Evolutionary conservation across 345 rosid genomes (phyloP).

Genomic region (Gossypium stocksii): DNA sequence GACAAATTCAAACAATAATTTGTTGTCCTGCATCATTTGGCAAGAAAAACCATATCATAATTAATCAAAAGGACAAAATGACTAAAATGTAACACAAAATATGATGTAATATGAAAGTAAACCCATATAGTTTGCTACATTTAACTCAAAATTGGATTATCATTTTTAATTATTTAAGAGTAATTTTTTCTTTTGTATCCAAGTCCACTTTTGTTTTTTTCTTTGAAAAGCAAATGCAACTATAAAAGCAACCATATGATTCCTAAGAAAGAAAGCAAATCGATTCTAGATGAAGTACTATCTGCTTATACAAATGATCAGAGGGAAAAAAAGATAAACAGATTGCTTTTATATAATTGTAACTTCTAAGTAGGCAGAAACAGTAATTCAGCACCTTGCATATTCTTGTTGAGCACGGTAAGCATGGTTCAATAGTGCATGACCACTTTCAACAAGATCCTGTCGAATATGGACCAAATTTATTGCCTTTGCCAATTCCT

Average conservation of each 20-base stretch:
- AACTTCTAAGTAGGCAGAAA: neutral
- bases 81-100: neutral
- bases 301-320: neutral
- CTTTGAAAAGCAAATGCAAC: neutral
- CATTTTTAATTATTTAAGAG: neutral
- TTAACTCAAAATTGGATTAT: neutral
- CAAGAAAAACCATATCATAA: conserved; percentile 1
- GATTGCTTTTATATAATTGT: neutral
- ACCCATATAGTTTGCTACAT: neutral
- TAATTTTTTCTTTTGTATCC: neutral
- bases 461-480: conserved; percentile 71
- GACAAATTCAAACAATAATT: conserved; percentile 75
- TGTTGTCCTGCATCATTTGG: conserved; percentile 52
- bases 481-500: conserved; percentile 85
- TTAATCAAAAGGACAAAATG: neutral
- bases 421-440: conserved; percentile 69
- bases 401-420: conserved; percentile 80
- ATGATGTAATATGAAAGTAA: neutral
- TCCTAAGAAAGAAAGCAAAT: neutral
- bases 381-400: conserved; percentile 51
- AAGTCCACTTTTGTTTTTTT: neutral
- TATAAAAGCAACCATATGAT: neutral
- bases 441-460: conserved; percentile 90
- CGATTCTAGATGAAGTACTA: neutral
- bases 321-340: neutral